phyloP scores from a whole-genome alignment of 768 basidiomycete species.

The Lactarius deliciosus region DNA sequence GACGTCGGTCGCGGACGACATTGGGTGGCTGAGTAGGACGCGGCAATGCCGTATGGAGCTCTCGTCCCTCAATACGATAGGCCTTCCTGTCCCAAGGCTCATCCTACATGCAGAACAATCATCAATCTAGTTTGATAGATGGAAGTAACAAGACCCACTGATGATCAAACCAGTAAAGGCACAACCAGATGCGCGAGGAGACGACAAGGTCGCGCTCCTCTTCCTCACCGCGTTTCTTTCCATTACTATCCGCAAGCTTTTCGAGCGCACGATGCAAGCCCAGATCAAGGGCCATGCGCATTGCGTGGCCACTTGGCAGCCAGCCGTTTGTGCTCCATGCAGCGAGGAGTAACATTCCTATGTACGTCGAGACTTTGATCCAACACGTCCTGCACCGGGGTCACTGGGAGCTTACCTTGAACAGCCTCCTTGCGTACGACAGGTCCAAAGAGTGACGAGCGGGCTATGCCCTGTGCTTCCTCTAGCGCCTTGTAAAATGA shows the following conservation, averaged over 20 bases:
- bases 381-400: not conserved
- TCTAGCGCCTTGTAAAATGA: slow-evolving; percentile 91
- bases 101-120: slow-evolving; percentile 49
- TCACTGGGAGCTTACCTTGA: slow-evolving; percentile 56
- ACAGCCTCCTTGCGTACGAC: slow-evolving; percentile 94
- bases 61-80: slow-evolving; percentile 87
- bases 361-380: slow-evolving; percentile 6
- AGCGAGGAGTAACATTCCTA: slow-evolving; percentile 88
- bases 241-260: slow-evolving; percentile 76
- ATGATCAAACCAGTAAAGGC: slow-evolving; percentile 95
- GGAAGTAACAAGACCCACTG: slow-evolving; percentile 53
- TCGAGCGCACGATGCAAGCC: slow-evolving; percentile 91
- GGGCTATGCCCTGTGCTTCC: slow-evolving; percentile 94
- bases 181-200: slow-evolving; percentile 91
- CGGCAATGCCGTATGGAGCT: slow-evolving; percentile 84
- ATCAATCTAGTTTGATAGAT: slow-evolving; percentile 20
- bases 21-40: slow-evolving; percentile 74
- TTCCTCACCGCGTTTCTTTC: slow-evolving; percentile 67
- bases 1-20: slow-evolving; percentile 89
- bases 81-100: slow-evolving; percentile 89
- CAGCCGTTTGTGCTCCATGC: slow-evolving; percentile 95
- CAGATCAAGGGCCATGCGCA: slow-evolving; percentile 94
- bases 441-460: slow-evolving; percentile 90
- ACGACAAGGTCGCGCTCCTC: slow-evolving; percentile 89
- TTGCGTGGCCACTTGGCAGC: slow-evolving; percentile 93